Base-by-base conservation (phyloP, 1,139 yeast genomes). In the Geotrichum citri-aurantii region DNA sequence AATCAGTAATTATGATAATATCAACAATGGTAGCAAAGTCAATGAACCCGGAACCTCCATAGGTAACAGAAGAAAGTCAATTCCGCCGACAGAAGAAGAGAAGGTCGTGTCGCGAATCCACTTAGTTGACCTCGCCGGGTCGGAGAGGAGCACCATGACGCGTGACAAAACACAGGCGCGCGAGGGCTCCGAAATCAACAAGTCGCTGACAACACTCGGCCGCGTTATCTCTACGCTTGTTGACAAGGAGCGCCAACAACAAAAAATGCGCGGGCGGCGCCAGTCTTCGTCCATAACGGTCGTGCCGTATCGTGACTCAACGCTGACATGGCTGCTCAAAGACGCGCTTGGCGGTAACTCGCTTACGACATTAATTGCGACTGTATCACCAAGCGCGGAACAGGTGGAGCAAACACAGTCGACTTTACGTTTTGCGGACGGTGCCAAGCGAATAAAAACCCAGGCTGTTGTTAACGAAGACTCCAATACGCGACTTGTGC, bases 41-140 rank as follows among this genome's bases (percentile, higher is more conserved):
- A 67, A 57, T 65, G 75, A 49, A 61, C 68, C 64, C 10, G 62
- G 63, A 27, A 55, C 56, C 0, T 71, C 76, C 1, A n/a, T 14
- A 17, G 17, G 10, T 19, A 37, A 37, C 73, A 37, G 19, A n/a
- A 14, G 77, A 77, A 78, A 46, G 57, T 59, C 48, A 80, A 92
- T 47, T 84, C 92, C 0, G 79, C 44, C 44, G 17, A 8, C 19
- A 12, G 44, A 37, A 37, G 44, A 37, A 37, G 44, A 37, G 17
- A 37, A 37, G n/a, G 44, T 37, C 14, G 58, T 58, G 14, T 55
- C 58, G 1, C 49, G 58, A 14, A 50, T 92, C 46, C 88, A 95
- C 33, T 77, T 92, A 60, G 92, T 98, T 76, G 99, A 92, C 74
- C 79, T 92, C 67, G 99, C 99, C 0, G 99, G 99, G 24, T 88